Evolutionary conservation across 2,329 filamentous ascomycete species (phyloP), one percentile per base, ranked within the genome.

Genomic region (Teratosphaeria nubilosa): DNA sequence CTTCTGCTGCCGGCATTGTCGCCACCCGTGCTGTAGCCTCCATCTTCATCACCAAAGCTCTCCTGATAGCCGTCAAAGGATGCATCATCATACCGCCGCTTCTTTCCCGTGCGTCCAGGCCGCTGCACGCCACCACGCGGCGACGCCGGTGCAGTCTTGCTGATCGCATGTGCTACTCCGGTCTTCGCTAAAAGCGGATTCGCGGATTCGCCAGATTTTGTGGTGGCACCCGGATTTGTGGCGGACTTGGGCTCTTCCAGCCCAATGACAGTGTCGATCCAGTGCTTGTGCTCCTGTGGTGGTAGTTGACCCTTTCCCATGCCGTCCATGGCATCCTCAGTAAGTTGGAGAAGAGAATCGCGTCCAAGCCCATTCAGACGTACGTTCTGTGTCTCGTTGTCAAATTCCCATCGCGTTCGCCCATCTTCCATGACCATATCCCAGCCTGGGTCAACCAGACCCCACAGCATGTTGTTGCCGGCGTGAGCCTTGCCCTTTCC

Each of bases 11-110:
- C 74, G 57, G 86, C 84, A 65, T 88, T 86, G 64, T 84, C 84
- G 64, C 88, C 87, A 59, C 84, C 86, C 24, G 86, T 88, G 24
- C 86, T 88, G 67, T 90, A 88, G 67, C 90, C 84, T 58, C 79
- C 82, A 61, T 87, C 86, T 62, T 90, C 87, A 10, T 80, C 80
- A 64, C 80, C 53, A 50, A 58, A 90, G 34, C 85, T 85, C 64
- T 90, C 86, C 51, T 83, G 82, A 66, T 91, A 91, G 50, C 88
- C 87, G 66, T 87, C 84, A 68, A 82, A 91, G 66, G 85, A 88
- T 65, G 79, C 82, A 63, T 91, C 88, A 45, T 86, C 84, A 69
- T 91, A 91, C 62, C 85, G 82, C 53, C 88, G 81, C 78, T 91
- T 91, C 76, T 87, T 89, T 61, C 82, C 80, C 57, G 79, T 77